Evolutionary conservation across 2,329 filamentous ascomycete species (phyloP).

Genomic region (Aschersonia sp.): DNA sequence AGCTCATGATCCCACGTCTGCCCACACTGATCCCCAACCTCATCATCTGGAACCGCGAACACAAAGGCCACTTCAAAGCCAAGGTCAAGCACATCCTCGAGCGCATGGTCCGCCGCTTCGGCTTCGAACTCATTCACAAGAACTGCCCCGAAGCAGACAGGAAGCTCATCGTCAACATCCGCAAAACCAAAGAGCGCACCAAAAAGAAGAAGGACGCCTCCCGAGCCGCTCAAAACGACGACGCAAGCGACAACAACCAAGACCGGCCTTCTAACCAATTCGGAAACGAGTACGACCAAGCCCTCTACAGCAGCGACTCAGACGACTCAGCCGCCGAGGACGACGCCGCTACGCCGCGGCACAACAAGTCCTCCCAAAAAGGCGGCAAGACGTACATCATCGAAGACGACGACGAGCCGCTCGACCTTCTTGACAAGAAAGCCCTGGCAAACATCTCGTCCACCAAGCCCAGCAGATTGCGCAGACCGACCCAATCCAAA

Average conservation of each 20-base stretch:
- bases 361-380: constrained; percentile 33
- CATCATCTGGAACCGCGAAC: constrained; percentile 93
- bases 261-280: constrained; percentile 43
- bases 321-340: constrained; percentile 37
- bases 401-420: constrained; percentile 86
- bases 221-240: constrained; percentile 40
- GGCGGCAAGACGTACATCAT: constrained; percentile 71
- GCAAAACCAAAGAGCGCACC: constrained; percentile 81
- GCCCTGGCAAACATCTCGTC: constrained; percentile 88
- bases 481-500: constrained; percentile 41
- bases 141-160: constrained; percentile 74
- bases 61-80: constrained; percentile 91
- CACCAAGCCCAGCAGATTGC: constrained; percentile 61
- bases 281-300: constrained; percentile 88
- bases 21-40: constrained; percentile 71
- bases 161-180: constrained; percentile 86
- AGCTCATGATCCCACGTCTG: constrained; percentile 67
- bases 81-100: constrained; percentile 98
- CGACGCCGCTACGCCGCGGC: constrained; percentile 28
- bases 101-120: constrained; percentile 83
- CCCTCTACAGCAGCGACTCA: constrained; percentile 73
- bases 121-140: constrained; percentile 64
- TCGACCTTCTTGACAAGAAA: constrained; percentile 81
- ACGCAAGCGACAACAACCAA: constrained; percentile 39
- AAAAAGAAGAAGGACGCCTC: constrained; percentile 76